Percentiles rank a stretch among this genome's conserved stretches.
Conservation (phyloP, 163 green algal species). For the Chloromonas sp. region DNA sequence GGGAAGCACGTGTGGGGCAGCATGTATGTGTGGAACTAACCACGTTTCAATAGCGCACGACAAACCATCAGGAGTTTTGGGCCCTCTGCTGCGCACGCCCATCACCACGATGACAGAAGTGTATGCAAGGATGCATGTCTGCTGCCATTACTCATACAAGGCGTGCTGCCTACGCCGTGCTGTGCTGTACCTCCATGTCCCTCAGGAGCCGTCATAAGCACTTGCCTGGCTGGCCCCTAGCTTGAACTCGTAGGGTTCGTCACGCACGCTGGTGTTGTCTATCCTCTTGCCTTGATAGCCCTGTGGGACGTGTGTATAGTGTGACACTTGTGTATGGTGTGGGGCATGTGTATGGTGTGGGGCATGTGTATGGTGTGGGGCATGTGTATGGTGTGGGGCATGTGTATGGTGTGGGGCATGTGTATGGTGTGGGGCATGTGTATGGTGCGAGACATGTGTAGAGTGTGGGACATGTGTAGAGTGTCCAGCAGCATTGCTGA, state of each 20-base stretch:
- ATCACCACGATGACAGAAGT: no score
- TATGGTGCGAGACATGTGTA: no score
- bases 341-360: neutral
- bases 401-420: no score
- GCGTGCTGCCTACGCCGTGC: neutral
- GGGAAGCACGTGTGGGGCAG: neutral
- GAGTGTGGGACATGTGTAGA: neutral
- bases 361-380: neutral
- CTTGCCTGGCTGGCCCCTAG: constrained; percentile 49
- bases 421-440: neutral
- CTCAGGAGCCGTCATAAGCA: no score
- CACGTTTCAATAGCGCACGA: no score
- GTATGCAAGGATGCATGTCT: neutral
- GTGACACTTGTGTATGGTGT: neutral
- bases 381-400: no score
- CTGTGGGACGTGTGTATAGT: neutral
- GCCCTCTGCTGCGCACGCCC: no score
- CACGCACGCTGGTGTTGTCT: constrained; percentile 61
- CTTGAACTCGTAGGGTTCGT: constrained; percentile 75
- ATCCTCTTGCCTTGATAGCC: constrained; percentile 54
- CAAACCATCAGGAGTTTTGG: no score
- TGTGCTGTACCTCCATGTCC: neutral
- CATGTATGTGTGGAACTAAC: neutral
- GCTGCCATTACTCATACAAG: neutral
- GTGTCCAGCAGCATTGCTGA: neutral